These are phyloP conservation scores for Cladophialophora chaetospira DNA, from an alignment of 2,329 filamentous ascomycete genomes.

Conservation along the genomic window DNA sequence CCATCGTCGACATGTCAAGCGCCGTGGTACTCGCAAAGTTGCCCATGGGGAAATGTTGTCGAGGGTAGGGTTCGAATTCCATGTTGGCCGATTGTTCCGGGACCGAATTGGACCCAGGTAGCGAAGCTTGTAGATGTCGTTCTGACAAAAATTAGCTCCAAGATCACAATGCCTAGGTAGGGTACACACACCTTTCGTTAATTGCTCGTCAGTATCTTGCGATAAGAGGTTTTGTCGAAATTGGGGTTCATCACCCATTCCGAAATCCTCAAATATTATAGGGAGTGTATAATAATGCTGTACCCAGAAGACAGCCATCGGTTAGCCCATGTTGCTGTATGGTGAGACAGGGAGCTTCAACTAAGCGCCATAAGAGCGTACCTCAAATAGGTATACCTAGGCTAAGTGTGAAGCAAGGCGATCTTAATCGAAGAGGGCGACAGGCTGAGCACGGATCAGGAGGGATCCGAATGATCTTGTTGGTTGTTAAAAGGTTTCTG, in stretches of 20 bases:
- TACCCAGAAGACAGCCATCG: slow-evolving; percentile 37
- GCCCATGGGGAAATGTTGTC: slow-evolving; percentile 27
- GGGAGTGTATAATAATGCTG: slow-evolving; percentile 36
- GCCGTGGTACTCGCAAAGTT: slow-evolving; percentile 12
- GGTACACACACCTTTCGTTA: slow-evolving; percentile 35
- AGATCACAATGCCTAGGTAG: background rate
- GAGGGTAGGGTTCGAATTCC: slow-evolving; percentile 28
- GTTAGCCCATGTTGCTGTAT: slow-evolving; percentile 32
- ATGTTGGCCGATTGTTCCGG: slow-evolving; percentile 17
- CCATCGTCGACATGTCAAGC: slow-evolving; percentile 36
- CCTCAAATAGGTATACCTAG: slow-evolving; percentile 29
- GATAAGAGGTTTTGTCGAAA: slow-evolving; percentile 63
- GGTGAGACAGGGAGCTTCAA: slow-evolving; percentile 12
- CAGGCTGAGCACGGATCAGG: slow-evolving; percentile 28
- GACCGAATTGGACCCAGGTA: background rate
- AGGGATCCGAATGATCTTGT: slow-evolving; percentile 25
- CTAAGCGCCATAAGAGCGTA: slow-evolving; percentile 16
- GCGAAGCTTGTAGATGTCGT: slow-evolving; percentile 11
- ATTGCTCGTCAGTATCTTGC: slow-evolving; percentile 75
- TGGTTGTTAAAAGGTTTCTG: slow-evolving; percentile 13
- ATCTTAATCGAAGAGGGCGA: slow-evolving; percentile 15
- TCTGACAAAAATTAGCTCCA: slow-evolving; percentile 9
- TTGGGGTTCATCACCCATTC: slow-evolving; percentile 34
- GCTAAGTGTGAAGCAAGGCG: slow-evolving; percentile 6
- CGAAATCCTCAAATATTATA: slow-evolving; percentile 36